Base-by-base conservation (phyloP, 2,329 filamentous ascomycete species). In the Stachybotrys echinatus region DNA sequence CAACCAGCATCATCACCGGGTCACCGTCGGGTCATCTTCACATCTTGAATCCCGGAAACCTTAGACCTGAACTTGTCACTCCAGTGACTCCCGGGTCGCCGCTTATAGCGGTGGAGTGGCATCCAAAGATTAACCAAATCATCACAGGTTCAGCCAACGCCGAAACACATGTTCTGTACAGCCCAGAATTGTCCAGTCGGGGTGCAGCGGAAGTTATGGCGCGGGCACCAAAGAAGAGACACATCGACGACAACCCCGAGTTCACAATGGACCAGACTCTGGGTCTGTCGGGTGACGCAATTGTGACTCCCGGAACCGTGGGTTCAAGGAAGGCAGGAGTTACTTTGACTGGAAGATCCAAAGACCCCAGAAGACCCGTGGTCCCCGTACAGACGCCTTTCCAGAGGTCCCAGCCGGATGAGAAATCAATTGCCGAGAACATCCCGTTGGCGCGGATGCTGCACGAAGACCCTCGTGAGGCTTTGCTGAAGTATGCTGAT, bases 61-160 rank as follows among this genome's bases (percentile, higher is more conserved):
- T 99, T 50, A 85, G 81, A 51, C 79, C 92, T 2, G 92, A 96
- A 64, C 82, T 90, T 23, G 84, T 92, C 50, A 95, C 92, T 3
- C 87, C 89, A 3, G 83, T 99, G n/a, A 96, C 92, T 0, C 86
- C 90, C 1, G 87, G 87, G 14, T 88, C 85, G 6, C 81, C 92
- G 1, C 73, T 99, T 8, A 88, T 97, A 54, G 84, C 85, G 2
- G 89, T 95, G 22, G 76, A 88, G 54, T 99, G 94, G 94, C 92
- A 99, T 62, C 79, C 88, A 19, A 95, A 91, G 68, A 83, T 99
- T 63, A 97, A 99, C 65, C 94, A 99, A 64, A 96, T 99, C 61
- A 70, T 97, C 55, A 95, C 92, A 8, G 92, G 92, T 51, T 96
- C 92, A 43, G 90, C 90, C 48, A 96, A 96, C 62, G 85, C 86